Conservation (phyloP, 2,329 filamentous ascomycete species). For the Apiospora arundinis region DNA sequence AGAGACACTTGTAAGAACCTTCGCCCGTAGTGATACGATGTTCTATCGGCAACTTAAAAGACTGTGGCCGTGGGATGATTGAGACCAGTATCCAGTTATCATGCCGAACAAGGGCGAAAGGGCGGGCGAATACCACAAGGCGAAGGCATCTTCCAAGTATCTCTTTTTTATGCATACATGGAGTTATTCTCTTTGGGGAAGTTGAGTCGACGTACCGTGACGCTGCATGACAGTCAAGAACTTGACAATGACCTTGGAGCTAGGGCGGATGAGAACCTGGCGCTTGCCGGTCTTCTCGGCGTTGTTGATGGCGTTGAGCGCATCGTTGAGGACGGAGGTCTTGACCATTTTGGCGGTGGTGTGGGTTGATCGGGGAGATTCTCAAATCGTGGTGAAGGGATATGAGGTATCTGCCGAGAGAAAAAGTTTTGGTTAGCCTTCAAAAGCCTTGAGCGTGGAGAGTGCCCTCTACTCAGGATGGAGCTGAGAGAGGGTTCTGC, state of each 20-base stretch:
- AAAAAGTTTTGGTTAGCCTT: constrained; percentile 63
- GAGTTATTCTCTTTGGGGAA: not conserved
- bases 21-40: constrained; percentile 65
- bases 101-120: constrained; percentile 73
- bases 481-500: constrained; percentile 67
- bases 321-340: constrained; percentile 99
- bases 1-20: constrained; percentile 96
- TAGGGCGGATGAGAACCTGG: constrained; percentile 96
- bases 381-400: constrained; percentile 70
- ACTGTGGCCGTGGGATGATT: constrained; percentile 83
- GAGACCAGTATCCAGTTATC: constrained; percentile 99
- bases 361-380: constrained; percentile 64
- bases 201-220: constrained; percentile 75
- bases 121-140: not conserved
- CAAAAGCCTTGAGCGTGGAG: constrained; percentile 68
- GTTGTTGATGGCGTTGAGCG: constrained; percentile 99
- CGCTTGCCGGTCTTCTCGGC: constrained; percentile 99
- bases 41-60: constrained; percentile 99
- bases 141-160: constrained; percentile 14
- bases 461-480: constrained; percentile 64
- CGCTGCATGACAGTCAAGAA: constrained; percentile 99
- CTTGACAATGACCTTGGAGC: constrained; percentile 99
- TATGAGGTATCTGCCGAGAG: constrained; percentile 68
- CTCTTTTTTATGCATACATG: not conserved
- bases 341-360: constrained; percentile 91